A percentile compares a stretch with the other conserved stretches of the same genome.
Evolutionary conservation across 2,329 filamentous ascomycete species (phyloP).

Genomic region (Colletotrichum horii): DNA sequence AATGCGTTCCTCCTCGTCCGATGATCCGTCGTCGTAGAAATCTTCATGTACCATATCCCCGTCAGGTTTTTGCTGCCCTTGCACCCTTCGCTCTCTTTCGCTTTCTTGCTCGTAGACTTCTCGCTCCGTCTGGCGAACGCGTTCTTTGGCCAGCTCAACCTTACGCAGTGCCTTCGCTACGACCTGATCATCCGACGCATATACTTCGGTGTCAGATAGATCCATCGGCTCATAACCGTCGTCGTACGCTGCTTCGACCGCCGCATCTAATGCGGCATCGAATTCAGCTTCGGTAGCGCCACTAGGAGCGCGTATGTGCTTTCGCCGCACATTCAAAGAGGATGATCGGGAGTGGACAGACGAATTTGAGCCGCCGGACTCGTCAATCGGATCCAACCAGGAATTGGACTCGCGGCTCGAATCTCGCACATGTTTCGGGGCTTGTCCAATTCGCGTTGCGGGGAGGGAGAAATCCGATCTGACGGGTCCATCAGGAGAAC

Average conservation of each 20-base stretch:
- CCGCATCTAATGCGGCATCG: conserved; percentile 91
- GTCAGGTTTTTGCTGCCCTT: conserved; percentile 38
- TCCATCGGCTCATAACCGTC: conserved; percentile 82
- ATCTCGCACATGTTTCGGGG: conserved; percentile 54
- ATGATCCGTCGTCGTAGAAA: conserved; percentile 68
- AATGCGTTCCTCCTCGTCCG: conserved; percentile 76
- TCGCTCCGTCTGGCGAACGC: conserved; percentile 74
- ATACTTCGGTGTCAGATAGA: conserved; percentile 32
- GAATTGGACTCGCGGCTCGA: conserved; percentile 83
- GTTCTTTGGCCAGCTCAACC: conserved; percentile 78
- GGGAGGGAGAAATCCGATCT: conserved; percentile 40
- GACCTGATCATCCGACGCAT: conserved; percentile 26
- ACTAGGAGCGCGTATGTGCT: conserved; percentile 71
- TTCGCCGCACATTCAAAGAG: conserved; percentile 70
- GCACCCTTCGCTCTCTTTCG: conserved; percentile 1
- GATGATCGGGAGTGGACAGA: conserved; percentile 84
- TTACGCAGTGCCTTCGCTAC: conserved; percentile 65
- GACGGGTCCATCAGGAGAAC: conserved; percentile 28
- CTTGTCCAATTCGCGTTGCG: conserved; percentile 27
- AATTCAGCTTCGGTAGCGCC: conserved; percentile 87
- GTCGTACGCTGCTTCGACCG: conserved; percentile 94
- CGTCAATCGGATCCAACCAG: conserved; percentile 94
- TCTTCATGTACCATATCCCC: conserved; percentile 52
- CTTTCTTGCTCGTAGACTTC: conserved; percentile 61
- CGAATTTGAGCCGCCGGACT: conserved; percentile 81